phyloP scores from a whole-genome alignment of 371 early-diverging fungal genomes.

The Rhizopus stolonifer region DNA sequence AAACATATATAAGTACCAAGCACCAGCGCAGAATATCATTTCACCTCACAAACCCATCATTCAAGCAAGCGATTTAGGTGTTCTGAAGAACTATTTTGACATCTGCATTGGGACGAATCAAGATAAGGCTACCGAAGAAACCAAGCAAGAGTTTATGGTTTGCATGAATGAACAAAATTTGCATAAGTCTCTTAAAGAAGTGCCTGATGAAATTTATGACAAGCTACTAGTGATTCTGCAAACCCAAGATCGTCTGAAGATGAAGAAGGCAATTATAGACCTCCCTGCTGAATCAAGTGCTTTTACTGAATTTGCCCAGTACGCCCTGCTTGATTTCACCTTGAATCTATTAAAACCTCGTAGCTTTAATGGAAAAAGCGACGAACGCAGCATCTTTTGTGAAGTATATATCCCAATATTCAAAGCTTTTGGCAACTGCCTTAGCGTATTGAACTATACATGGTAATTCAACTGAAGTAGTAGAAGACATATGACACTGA shows the following conservation, averaged over 20 bases:
- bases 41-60: constrained; percentile 19
- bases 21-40: constrained; percentile 17
- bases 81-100: constrained; percentile 18
- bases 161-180: constrained; percentile 12
- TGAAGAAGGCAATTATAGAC: constrained; percentile 9
- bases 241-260: constrained; percentile 5
- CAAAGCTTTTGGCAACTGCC: constrained; percentile 18
- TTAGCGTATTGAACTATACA: constrained; percentile 4
- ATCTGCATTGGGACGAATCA: constrained; percentile 15
- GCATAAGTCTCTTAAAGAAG: constrained; percentile 16
- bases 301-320: constrained; percentile 20
- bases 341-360: constrained; percentile 13
- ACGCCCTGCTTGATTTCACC: constrained; percentile 16
- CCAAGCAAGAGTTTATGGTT: constrained; percentile 9
- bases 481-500: constrained; percentile 1
- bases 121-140: constrained; percentile 11
- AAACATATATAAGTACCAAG: constrained; percentile 17
- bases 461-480: constrained; percentile 11
- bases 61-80: constrained; percentile 17
- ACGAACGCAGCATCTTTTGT: constrained; percentile 19
- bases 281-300: constrained; percentile 9
- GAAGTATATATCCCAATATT: constrained; percentile 22
- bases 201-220: constrained; percentile 12
- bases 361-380: constrained; percentile 8
- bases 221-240: constrained; percentile 13